Evolutionary conservation across 225 moss, liverwort and hornwort species (phyloP), one percentile per base, ranked within the genome.

Genomic region (Thuidium tamariscinum): DNA sequence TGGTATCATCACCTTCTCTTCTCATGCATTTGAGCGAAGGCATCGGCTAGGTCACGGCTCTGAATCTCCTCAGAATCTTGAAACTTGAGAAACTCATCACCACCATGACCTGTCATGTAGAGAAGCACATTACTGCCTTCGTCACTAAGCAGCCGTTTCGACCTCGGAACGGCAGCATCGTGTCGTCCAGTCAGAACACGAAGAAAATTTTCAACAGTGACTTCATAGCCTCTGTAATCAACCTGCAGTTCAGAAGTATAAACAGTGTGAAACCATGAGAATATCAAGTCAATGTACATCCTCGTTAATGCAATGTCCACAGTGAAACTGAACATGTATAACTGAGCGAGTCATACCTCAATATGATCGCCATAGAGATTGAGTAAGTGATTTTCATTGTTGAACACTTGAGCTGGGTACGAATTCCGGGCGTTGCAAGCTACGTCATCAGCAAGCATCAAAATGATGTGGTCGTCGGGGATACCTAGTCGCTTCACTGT

Each of bases 51-150:
- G 86, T 99, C 98, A 83, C 94, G 94, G 78, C 96, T 99, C 90
- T 96, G 98, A 88, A 99, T 95, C 87, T 99, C 97, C 88, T 97
- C 98, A 46, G 96, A 93, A 90, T 99, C 98, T 91, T 99, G 97
- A 84, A 99, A 99, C 87, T 97, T 97, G 82, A 97, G 94, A 83
- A 99, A 99, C 83, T 95, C 94, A 74, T 99, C 96, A 73, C 98
- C 97, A 87, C 97, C 97, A 88, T 96, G 97, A 80, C 98, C 97
- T 84, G 97, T 95, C 98, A 97, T 97, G 84, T 96, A 97, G 15
- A 99, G 91, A 78, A 98, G 91, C 54, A 98, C 89, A 83, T 97
- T 94, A 89, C 98, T 97, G 66, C 94, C 95, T 88, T 97, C 95
- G 46, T 97, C 97, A 84, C 94, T 96, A 32, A 99, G 94, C 51